These are phyloP conservation scores for Chimonanthus praecox DNA, from an alignment of 164 flowering plant genomes.

Conservation along the genomic window DNA sequence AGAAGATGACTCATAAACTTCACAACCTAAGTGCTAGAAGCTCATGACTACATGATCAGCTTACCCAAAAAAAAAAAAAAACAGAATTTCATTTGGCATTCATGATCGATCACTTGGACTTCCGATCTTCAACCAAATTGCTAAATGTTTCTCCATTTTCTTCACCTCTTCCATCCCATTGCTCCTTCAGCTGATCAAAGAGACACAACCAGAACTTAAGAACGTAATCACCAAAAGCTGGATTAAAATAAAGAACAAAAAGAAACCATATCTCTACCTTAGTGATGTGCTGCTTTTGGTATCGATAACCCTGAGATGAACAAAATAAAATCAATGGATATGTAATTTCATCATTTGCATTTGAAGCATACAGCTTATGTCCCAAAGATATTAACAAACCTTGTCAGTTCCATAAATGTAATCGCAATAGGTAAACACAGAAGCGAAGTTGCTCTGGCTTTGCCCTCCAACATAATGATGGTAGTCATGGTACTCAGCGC, in stretches of 20 bases:
- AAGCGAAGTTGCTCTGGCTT: constrained; percentile 92
- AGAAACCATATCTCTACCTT: constrained; percentile 39
- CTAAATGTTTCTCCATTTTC: constrained; percentile 27
- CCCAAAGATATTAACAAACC: constrained; percentile 33
- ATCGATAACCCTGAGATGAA: constrained; percentile 63
- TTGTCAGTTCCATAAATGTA: constrained; percentile 93
- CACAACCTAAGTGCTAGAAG: background rate
- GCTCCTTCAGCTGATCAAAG: constrained; percentile 34
- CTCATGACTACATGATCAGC: background rate
- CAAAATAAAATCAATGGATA: constrained; percentile 5
- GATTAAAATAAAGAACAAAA: background rate
- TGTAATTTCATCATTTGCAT: background rate
- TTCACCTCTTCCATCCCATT: constrained; percentile 11
- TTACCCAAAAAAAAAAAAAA: background rate
- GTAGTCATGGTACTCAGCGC: constrained; percentile 94
- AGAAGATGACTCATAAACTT: background rate
- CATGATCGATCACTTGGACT: constrained; percentile 28
- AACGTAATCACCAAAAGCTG: background rate
- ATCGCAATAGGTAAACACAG: constrained; percentile 94
- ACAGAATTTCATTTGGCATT: background rate
- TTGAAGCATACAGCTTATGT: background rate
- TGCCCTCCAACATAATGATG: constrained; percentile 96
- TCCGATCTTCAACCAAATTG: constrained; percentile 16
- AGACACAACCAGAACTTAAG: background rate
- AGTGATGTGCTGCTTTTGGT: constrained; percentile 60